phyloP scores from a whole-genome alignment of 2,329 filamentous ascomycete genomes.

The Fonsecaea erecta region DNA sequence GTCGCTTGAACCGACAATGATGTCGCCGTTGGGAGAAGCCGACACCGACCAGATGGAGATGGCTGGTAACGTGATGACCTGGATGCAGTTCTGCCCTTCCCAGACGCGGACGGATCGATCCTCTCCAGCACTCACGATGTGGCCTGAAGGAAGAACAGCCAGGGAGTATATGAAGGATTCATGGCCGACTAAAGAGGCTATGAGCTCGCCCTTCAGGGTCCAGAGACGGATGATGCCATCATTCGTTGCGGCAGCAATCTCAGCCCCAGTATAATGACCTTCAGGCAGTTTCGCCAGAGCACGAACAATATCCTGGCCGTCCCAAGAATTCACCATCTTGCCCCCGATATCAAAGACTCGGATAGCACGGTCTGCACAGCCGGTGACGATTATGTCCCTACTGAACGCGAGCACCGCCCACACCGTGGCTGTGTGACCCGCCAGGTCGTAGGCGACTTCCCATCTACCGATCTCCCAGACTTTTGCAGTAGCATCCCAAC shows the following conservation, averaged over 20 bases:
- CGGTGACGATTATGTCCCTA: conserved; percentile 79
- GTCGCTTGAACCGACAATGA: conserved; percentile 92
- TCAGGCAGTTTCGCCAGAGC: conserved; percentile 82
- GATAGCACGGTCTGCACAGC: conserved; percentile 86
- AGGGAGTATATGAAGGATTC: conserved; percentile 95
- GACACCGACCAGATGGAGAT: conserved; percentile 96
- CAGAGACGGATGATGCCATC: conserved; percentile 88
- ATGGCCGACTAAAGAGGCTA: conserved; percentile 82
- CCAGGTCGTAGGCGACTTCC: conserved; percentile 73
- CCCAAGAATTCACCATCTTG: conserved; percentile 66
- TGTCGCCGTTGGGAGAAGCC: conserved; percentile 81
- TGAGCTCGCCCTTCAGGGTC: conserved; percentile 76
- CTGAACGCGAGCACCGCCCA: conserved; percentile 92
- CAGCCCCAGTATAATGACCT: conserved; percentile 77
- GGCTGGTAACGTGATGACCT: conserved; percentile 95
- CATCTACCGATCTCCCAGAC: conserved; percentile 86
- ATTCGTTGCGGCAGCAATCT: conserved; percentile 95
- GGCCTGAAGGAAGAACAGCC: conserved; percentile 75
- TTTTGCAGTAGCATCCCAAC: conserved; percentile 88
- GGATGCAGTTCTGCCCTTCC: conserved; percentile 79
- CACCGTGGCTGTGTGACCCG: conserved; percentile 79
- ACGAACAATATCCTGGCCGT: conserved; percentile 79
- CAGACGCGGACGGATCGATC: conserved; percentile 93
- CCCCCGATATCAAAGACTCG: conserved; percentile 75
- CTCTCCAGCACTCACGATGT: conserved; percentile 88